Conservation (phyloP, 2,329 filamentous ascomycete species). For the Diaporthe australafricana region DNA sequence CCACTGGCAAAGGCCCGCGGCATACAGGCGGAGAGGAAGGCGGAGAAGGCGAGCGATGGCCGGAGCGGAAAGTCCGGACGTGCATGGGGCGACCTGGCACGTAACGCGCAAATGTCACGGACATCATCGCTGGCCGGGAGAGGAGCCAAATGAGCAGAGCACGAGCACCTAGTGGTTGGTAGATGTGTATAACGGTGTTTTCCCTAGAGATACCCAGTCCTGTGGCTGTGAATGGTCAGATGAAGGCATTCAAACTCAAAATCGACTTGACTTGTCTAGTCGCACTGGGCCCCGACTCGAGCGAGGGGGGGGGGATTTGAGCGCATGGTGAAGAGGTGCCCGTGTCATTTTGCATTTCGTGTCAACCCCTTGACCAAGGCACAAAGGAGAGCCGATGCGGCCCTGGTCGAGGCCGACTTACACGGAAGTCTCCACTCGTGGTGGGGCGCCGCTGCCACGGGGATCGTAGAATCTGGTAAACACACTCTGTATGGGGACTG, state of each 20-base stretch:
- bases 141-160: slow-evolving; percentile 60
- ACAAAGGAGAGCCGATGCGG: neutral
- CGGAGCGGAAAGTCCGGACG: slow-evolving; percentile 63
- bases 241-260: slow-evolving; percentile 11
- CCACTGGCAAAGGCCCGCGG: slow-evolving; percentile 84
- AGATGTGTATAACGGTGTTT: neutral
- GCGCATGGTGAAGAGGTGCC: slow-evolving; percentile 3
- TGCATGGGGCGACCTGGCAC: slow-evolving; percentile 66
- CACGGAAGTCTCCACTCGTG: slow-evolving; percentile 23
- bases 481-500: slow-evolving; percentile 21
- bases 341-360: neutral
- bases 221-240: neutral
- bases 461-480: slow-evolving; percentile 29
- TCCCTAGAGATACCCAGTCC: slow-evolving; percentile 20
- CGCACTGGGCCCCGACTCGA: neutral
- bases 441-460: slow-evolving; percentile 21
- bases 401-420: slow-evolving; percentile 5
- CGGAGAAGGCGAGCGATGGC: slow-evolving; percentile 61
- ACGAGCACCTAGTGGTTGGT: neutral
- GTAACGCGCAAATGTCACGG: slow-evolving; percentile 67
- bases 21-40: slow-evolving; percentile 73
- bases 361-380: neutral
- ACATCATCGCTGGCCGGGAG: slow-evolving; percentile 65
- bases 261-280: neutral
- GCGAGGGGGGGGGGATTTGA: slow-evolving; percentile 7